A percentile compares a stretch with the other conserved stretches of the same genome.
Conservation (phyloP, 2,329 filamentous ascomycete genomes). For the Aureobasidium namibiae region DNA sequence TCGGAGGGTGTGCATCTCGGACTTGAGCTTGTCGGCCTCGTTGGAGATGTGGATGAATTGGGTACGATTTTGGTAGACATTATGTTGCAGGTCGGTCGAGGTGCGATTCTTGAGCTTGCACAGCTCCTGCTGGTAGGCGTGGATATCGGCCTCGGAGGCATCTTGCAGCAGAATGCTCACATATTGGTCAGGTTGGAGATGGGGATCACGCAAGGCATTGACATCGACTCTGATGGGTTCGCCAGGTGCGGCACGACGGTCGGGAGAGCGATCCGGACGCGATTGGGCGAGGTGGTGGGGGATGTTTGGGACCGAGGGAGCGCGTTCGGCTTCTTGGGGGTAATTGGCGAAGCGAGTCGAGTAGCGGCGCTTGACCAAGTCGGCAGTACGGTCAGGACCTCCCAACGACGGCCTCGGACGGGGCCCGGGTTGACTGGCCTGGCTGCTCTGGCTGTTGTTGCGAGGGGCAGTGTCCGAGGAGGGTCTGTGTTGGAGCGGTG, state of each 20-base stretch:
- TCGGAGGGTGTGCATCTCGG: constrained; percentile 84
- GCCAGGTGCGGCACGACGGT: constrained; percentile 42
- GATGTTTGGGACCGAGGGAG: constrained; percentile 52
- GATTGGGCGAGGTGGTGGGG: constrained; percentile 48
- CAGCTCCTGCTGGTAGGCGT: constrained; percentile 68
- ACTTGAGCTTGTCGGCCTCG: constrained; percentile 94
- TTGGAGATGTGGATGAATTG: constrained; percentile 99
- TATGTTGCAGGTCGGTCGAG: constrained; percentile 80
- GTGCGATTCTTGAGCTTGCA: constrained; percentile 70
- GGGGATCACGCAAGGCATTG: constrained; percentile 70
- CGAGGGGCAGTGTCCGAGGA: not conserved
- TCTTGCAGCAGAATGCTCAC: constrained; percentile 68
- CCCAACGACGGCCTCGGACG: constrained; percentile 29
- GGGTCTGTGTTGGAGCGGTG: not conserved
- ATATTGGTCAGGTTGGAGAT: constrained; percentile 71
- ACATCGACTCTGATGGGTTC: constrained; percentile 63
- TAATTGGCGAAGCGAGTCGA: constrained; percentile 73
- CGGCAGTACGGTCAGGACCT: constrained; percentile 51
- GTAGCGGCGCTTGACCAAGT: constrained; percentile 89
- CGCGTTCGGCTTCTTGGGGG: constrained; percentile 55
- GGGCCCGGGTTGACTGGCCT: constrained; percentile 16
- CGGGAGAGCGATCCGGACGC: constrained; percentile 35
- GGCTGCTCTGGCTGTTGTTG: not conserved
- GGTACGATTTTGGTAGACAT: constrained; percentile 91
- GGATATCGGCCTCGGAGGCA: constrained; percentile 79